phyloP scores from a whole-genome alignment of 2,329 filamentous ascomycete species.

The Esteya vermicola region DNA sequence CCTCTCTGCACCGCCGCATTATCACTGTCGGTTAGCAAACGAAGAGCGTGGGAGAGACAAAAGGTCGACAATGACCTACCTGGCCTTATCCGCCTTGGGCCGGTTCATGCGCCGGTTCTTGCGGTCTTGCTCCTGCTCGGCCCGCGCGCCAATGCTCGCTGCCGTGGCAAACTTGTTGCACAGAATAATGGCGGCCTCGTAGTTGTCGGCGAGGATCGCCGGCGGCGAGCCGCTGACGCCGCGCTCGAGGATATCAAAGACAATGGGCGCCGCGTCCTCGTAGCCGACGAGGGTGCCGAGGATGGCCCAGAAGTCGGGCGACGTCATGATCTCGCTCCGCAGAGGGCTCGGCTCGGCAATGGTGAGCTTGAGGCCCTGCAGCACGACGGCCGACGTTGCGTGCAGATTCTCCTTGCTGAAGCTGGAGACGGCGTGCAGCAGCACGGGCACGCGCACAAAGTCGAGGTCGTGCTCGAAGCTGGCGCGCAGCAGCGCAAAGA shows the following conservation, averaged over 20 bases:
- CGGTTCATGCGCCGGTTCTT: constrained; percentile 18
- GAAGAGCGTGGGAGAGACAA: not conserved
- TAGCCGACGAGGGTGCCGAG: constrained; percentile 60
- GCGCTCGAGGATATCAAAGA: constrained; percentile 77
- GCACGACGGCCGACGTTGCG: constrained; percentile 59
- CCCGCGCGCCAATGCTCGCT: constrained; percentile 55
- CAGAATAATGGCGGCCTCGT: constrained; percentile 71
- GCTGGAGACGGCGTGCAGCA: constrained; percentile 81
- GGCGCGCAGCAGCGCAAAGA: constrained; percentile 64
- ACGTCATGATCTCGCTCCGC: constrained; percentile 85
- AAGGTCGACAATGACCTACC: constrained; percentile 25
- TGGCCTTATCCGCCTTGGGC: constrained; percentile 38
- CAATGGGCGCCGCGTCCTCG: constrained; percentile 56
- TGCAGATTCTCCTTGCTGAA: constrained; percentile 67
- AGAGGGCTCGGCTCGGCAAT: constrained; percentile 65
- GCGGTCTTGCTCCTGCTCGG: constrained; percentile 54
- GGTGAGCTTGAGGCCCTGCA: constrained; percentile 68
- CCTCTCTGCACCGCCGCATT: constrained; percentile 64
- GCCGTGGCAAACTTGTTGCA: constrained; percentile 83
- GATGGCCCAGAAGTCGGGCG: constrained; percentile 93
- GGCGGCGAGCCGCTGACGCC: constrained; percentile 61
- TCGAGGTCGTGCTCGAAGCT: constrained; percentile 93
- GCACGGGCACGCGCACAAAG: constrained; percentile 80
- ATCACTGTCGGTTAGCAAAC: constrained; percentile 33
- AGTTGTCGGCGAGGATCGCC: constrained; percentile 88